phyloP scores from a whole-genome alignment of 73 alveolate species.

The Tetrahymena thermophila region DNA sequence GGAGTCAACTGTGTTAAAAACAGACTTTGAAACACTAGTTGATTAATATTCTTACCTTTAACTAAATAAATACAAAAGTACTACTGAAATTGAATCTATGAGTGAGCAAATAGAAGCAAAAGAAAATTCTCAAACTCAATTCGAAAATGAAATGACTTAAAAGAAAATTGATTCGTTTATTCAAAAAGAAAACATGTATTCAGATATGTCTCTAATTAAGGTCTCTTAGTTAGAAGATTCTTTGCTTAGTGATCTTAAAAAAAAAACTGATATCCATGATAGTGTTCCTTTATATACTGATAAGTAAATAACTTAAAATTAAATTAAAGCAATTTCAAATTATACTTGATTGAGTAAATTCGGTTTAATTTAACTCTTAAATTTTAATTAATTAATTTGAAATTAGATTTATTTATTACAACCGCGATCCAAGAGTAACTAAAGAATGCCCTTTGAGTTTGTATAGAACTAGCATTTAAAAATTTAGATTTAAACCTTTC shows the following conservation, averaged over 20 bases:
- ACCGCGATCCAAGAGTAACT: not conserved
- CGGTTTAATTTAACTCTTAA: not conserved
- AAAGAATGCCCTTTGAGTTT: not conserved
- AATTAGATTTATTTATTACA: not conserved
- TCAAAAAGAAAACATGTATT: not conserved
- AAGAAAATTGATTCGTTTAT: not conserved
- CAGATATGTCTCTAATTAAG: not conserved
- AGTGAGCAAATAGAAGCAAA: not conserved
- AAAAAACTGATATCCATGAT: not conserved
- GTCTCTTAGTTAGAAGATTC: not conserved
- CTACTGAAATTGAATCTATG: not conserved
- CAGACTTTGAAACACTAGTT: not conserved
- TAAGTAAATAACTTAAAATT: not conserved
- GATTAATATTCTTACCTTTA: not conserved
- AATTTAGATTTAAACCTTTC: not conserved
- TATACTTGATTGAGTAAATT: not conserved
- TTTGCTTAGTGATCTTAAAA: not conserved
- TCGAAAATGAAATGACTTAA: not conserved
- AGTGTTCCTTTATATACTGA: not conserved
- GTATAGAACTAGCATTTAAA: not conserved
- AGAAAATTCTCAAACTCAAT: not conserved
- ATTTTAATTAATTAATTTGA: not conserved
- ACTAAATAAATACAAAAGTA: not conserved
- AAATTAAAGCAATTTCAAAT: not conserved
- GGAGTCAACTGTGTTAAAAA: not conserved